Conservation (phyloP, 129 eudicot genomes). For the Saussurea involucrata region DNA sequence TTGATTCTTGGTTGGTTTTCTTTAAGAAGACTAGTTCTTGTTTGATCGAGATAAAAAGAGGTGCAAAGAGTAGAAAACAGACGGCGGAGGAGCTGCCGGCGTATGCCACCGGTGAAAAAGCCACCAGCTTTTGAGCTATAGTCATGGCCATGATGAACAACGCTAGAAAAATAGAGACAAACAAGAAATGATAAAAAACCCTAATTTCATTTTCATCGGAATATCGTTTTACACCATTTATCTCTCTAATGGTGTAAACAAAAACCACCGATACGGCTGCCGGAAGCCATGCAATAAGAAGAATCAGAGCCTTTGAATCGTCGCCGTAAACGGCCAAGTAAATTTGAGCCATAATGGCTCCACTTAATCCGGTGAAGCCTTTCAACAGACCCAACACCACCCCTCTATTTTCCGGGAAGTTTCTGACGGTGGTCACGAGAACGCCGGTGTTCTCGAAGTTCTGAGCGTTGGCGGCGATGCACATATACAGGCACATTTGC, state of each 20-base stretch:
- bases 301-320: conserved; percentile 57
- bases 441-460: conserved; percentile 87
- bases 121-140: conserved; percentile 40
- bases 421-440: conserved; percentile 59
- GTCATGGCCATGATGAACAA: conserved; percentile 68
- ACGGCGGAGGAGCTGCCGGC: conserved; percentile 45
- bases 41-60: conserved; percentile 51
- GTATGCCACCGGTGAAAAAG: conserved; percentile 38
- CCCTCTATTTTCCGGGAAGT: conserved; percentile 82
- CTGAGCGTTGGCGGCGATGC: conserved; percentile 87
- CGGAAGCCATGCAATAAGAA: conserved; percentile 86
- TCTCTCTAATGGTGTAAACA: conserved; percentile 48
- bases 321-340: conserved; percentile 71
- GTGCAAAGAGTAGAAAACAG: conserved; percentile 51
- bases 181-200: conserved; percentile 55
- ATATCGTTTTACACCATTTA: conserved; percentile 13
- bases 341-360: conserved; percentile 75
- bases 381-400: conserved; percentile 63
- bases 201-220: conserved; percentile 26
- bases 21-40: conserved; percentile 48
- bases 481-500: conserved; percentile 82
- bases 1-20: conserved; percentile 16
- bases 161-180: conserved; percentile 50
- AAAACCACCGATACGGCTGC: conserved; percentile 67
- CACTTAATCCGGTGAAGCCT: conserved; percentile 86